phyloP scores from a whole-genome alignment of 352 stramenopile species.

The Phytopythium oedochilum region DNA sequence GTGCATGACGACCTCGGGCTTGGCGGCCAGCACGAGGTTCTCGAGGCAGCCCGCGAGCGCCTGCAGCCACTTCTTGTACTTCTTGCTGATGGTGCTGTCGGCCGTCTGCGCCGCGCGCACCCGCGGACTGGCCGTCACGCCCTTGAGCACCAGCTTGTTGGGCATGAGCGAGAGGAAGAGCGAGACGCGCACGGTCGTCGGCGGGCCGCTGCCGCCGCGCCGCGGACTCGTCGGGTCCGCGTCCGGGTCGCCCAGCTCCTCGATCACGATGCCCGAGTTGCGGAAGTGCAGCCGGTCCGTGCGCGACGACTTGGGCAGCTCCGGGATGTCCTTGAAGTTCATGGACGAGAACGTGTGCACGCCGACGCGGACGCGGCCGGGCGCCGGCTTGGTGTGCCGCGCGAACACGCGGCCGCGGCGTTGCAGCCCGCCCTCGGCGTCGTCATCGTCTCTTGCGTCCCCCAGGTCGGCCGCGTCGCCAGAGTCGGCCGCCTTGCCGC shows the following conservation, averaged over 20 bases:
- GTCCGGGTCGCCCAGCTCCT: slow-evolving; percentile 23
- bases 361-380: slow-evolving; percentile 27
- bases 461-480: too few relatives aligned
- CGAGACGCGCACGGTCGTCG: slow-evolving; percentile 36
- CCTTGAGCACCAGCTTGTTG: slow-evolving; percentile 35
- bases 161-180: slow-evolving; percentile 56
- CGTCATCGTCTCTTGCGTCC: too few relatives aligned
- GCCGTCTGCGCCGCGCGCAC: slow-evolving; percentile 21
- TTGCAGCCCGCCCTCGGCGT: neutral
- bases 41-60: slow-evolving; percentile 25
- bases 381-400: slow-evolving; percentile 3
- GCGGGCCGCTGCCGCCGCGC: neutral
- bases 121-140: slow-evolving; percentile 21
- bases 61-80: slow-evolving; percentile 62
- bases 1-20: slow-evolving; percentile 17
- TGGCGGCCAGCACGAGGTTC: slow-evolving; percentile 29
- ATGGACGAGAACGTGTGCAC: slow-evolving; percentile 55
- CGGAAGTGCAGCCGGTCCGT: slow-evolving; percentile 51
- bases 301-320: slow-evolving; percentile 33
- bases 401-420: slow-evolving; percentile 3
- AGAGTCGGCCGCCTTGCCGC: too few relatives aligned
- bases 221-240: slow-evolving; percentile 10
- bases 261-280: slow-evolving; percentile 53
- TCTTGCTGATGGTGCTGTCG: slow-evolving; percentile 26
- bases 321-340: slow-evolving; percentile 61